These are phyloP conservation scores for Favolaschia claudopus DNA, from an alignment of 768 basidiomycete genomes.

Conservation along the genomic window DNA sequence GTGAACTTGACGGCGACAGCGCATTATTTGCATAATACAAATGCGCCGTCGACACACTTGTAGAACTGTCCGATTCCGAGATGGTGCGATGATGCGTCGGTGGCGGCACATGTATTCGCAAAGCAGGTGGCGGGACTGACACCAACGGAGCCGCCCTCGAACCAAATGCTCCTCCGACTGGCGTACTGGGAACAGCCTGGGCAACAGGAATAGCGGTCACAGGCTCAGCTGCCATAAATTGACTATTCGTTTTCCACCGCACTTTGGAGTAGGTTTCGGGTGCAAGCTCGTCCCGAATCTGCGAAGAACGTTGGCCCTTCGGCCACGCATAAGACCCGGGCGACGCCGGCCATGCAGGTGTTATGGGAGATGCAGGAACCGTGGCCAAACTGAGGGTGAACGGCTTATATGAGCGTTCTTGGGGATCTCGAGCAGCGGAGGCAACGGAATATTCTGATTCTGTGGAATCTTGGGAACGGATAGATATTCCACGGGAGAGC, in stretches of 20 bases:
- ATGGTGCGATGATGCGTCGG: background rate
- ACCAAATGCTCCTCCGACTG: too few relatives aligned
- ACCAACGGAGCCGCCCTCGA: background rate
- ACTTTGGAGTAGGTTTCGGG: constrained; percentile 29
- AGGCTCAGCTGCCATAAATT: constrained; percentile 8
- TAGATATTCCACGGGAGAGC: constrained; percentile 14
- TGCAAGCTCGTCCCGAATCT: constrained; percentile 26
- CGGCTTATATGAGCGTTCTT: constrained; percentile 31
- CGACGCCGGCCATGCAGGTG: constrained; percentile 24
- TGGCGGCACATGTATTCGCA: constrained; percentile 11
- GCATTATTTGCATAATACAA: constrained; percentile 9
- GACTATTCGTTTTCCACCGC: constrained; percentile 23
- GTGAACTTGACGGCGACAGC: background rate
- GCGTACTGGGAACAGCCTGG: constrained; percentile 3
- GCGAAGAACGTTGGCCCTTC: constrained; percentile 18
- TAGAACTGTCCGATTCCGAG: constrained; percentile 3
- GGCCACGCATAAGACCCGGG: constrained; percentile 25
- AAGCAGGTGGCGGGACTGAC: background rate
- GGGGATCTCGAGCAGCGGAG: constrained; percentile 39
- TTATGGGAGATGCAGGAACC: constrained; percentile 27
- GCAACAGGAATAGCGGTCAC: constrained; percentile 13
- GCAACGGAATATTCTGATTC: constrained; percentile 45
- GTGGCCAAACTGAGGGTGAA: constrained; percentile 32
- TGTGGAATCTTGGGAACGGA: constrained; percentile 33
- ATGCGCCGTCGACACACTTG: background rate